Conservation (phyloP, 345 rosid genomes). For the Eucalyptus caleyi region DNA sequence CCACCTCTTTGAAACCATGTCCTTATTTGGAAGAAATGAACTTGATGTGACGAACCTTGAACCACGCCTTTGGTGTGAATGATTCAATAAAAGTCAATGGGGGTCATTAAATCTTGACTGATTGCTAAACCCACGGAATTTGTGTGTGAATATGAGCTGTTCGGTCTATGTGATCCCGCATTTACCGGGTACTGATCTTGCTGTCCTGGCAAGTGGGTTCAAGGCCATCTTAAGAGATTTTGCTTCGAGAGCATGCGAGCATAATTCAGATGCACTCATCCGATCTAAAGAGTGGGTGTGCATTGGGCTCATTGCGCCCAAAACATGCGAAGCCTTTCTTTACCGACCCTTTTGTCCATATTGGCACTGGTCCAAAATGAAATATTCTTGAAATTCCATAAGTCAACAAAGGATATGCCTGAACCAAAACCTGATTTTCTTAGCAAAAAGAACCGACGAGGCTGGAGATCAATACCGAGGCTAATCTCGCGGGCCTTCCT, state of each 20-base stretch:
- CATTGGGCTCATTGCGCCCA: not conserved
- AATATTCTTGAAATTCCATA: not conserved
- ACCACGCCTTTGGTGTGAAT: rapidly evolving
- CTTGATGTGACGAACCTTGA: not conserved
- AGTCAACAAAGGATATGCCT: not conserved
- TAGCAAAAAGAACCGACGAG: not conserved
- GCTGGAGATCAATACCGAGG: not conserved
- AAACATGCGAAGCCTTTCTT: not conserved
- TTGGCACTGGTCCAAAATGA: not conserved
- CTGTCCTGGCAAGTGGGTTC: not conserved
- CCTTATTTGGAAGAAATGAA: no score
- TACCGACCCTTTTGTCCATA: not conserved
- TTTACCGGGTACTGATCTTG: not conserved
- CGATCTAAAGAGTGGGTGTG: not conserved
- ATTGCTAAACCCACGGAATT: not conserved
- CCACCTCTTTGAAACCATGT: not conserved
- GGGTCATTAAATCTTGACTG: rapidly evolving
- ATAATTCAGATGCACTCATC: not conserved
- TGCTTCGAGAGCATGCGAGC: not conserved
- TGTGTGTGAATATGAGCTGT: not conserved
- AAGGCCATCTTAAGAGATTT: not conserved
- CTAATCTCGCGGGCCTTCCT: not conserved
- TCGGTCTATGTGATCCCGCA: not conserved
- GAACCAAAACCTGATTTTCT: not conserved
- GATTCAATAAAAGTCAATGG: not conserved